Percentiles rank a stretch among this genome's conserved stretches.
These are phyloP conservation scores for Camellia granthamiana DNA, from an alignment of 148 eudicot genomes.

Conservation along the genomic window DNA sequence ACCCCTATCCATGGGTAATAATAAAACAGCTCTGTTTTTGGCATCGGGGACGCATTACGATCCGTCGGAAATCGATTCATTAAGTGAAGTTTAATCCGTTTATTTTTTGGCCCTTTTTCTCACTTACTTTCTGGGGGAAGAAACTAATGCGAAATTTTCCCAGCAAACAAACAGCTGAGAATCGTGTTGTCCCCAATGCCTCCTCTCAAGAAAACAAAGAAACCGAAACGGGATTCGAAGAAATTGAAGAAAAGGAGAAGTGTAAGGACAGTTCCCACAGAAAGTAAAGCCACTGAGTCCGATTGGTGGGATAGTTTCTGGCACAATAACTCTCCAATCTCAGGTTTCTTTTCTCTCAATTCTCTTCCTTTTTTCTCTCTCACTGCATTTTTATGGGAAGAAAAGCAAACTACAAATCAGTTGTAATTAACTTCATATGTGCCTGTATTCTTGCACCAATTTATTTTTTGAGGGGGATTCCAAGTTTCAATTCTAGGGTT, in stretches of 20 bases:
- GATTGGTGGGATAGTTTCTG: slow-evolving; percentile 96
- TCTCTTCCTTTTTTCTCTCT: background rate
- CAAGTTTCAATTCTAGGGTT: background rate
- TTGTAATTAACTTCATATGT: slow-evolving; percentile 11
- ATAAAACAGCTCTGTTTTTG: too few species aligned
- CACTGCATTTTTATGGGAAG: background rate
- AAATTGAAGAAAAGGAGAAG: slow-evolving; percentile 38
- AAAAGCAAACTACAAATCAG: background rate
- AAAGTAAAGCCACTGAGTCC: slow-evolving; percentile 58
- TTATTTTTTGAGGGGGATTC: background rate
- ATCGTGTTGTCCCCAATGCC: slow-evolving; percentile 25
- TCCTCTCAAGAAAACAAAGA: slow-evolving; percentile 56
- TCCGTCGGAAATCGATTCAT: too few species aligned
- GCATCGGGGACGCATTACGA: too few species aligned
- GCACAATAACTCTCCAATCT: slow-evolving; percentile 54
- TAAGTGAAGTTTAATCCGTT: too few species aligned
- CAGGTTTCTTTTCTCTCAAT: slow-evolving; percentile 37
- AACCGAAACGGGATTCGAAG: slow-evolving; percentile 43
- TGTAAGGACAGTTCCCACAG: slow-evolving; percentile 50
- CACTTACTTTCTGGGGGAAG: background rate
- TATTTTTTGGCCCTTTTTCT: background rate
- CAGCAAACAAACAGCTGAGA: background rate
- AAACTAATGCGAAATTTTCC: background rate
- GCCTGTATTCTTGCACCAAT: background rate
- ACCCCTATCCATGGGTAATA: too few species aligned